These are phyloP conservation scores for Neoascochyta sp. DNA, from an alignment of 2,329 filamentous ascomycete genomes.

Conservation along the genomic window DNA sequence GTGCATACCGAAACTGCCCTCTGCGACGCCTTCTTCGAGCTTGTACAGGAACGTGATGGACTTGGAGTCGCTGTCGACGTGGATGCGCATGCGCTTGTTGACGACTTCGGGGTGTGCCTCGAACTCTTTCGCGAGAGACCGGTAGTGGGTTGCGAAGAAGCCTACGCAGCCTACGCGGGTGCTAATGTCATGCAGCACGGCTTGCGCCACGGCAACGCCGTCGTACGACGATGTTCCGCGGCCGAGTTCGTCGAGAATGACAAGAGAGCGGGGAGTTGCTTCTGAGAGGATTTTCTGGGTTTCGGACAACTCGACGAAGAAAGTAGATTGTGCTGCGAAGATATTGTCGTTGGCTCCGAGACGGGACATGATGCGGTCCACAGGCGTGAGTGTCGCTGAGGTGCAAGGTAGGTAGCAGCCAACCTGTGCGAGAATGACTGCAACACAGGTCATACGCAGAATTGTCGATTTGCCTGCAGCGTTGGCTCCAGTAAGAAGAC, in stretches of 20 bases:
- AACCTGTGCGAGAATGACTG: conserved; percentile 96
- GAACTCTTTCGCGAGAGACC: conserved; percentile 89
- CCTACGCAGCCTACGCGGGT: conserved; percentile 89
- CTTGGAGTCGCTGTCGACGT: conserved; percentile 78
- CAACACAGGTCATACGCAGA: conserved; percentile 92
- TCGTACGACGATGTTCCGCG: conserved; percentile 95
- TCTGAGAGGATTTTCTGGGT: conserved; percentile 97
- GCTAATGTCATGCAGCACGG: conserved; percentile 93
- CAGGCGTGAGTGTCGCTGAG: conserved; percentile 78
- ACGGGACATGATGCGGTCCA: conserved; percentile 98
- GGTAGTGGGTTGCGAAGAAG: conserved; percentile 98
- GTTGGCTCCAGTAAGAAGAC: conserved; percentile 90
- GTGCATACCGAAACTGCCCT: conserved; percentile 98
- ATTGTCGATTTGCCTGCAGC: conserved; percentile 97
- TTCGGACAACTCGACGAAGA: conserved; percentile 95
- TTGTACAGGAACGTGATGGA: conserved; percentile 97
- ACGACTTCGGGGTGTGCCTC: conserved; percentile 81
- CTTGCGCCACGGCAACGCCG: conserved; percentile 92
- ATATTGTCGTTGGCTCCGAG: conserved; percentile 98
- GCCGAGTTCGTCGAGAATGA: conserved; percentile 94
- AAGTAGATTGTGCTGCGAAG: conserved; percentile 94
- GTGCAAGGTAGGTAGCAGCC: conserved; percentile 86
- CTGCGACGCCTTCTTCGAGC: conserved; percentile 86
- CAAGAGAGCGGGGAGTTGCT: conserved; percentile 86
- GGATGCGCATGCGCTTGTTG: conserved; percentile 87